Percentiles rank a stretch among this genome's conserved stretches.
These are phyloP conservation scores for Tetratostichococcus sp. DNA, from an alignment of 139 green algal genomes.

Conservation along the genomic window DNA sequence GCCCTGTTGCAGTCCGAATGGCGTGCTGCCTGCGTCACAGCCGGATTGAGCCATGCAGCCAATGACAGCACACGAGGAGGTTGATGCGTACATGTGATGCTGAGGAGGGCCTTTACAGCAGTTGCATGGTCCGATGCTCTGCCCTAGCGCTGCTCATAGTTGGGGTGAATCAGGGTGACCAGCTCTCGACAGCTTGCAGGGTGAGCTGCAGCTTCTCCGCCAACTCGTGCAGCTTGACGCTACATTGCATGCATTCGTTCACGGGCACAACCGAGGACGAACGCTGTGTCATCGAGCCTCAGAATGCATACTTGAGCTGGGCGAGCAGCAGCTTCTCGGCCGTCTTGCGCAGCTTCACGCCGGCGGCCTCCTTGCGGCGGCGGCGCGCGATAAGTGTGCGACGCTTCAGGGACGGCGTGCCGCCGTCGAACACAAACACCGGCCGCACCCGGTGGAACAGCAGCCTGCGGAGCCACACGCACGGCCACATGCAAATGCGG, in stretches of 20 bases:
- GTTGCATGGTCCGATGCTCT: no score
- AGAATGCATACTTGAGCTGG: slow-evolving; percentile 68
- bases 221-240: no score
- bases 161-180: no score
- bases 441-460: slow-evolving; percentile 89
- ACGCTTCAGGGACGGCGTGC: slow-evolving; percentile 89
- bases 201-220: no score
- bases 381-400: slow-evolving; percentile 68
- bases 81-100: no score
- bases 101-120: no score
- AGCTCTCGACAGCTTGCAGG: no score
- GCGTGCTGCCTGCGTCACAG: not conserved
- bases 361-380: slow-evolving; percentile 11
- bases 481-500: not conserved
- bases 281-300: slow-evolving; percentile 5
- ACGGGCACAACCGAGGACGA: no score
- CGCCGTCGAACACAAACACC: slow-evolving; percentile 98
- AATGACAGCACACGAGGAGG: no score
- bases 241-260: no score
- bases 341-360: slow-evolving; percentile 53
- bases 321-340: slow-evolving; percentile 94
- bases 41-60: no score
- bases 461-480: slow-evolving; percentile 65
- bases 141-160: no score
- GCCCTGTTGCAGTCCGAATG: not conserved